These are phyloP conservation scores for Porcisia deanei DNA, from an alignment of 208 protist genomes.

Conservation along the genomic window DNA sequence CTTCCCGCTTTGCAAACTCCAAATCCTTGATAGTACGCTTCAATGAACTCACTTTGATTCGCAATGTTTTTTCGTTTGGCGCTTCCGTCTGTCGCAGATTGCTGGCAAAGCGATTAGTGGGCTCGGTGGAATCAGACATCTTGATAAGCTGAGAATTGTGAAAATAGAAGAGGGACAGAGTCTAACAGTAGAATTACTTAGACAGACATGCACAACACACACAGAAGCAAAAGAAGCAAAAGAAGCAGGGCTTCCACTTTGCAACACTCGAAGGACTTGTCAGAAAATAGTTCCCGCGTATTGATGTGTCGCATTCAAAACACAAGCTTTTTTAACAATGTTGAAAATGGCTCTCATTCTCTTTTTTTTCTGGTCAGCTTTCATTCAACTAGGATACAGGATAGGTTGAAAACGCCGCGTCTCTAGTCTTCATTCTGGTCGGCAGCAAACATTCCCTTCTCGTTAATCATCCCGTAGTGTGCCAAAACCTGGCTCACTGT, in stretches of 20 bases:
- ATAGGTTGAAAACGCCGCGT: neutral
- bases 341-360: slow-evolving; percentile 1
- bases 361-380: slow-evolving; percentile 4
- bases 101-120: slow-evolving; percentile 42
- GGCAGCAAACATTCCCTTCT: slow-evolving; percentile 88
- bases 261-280: neutral
- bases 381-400: neutral
- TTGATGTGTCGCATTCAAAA: neutral
- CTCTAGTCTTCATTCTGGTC: slow-evolving; percentile 75
- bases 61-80: slow-evolving; percentile 49
- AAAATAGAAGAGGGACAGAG: neutral
- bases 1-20: slow-evolving; percentile 66
- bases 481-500: slow-evolving; percentile 67
- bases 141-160: slow-evolving; percentile 1
- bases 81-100: slow-evolving; percentile 47
- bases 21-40: slow-evolving; percentile 75
- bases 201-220: neutral
- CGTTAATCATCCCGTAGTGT: slow-evolving; percentile 87
- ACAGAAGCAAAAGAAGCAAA: slow-evolving; percentile 28
- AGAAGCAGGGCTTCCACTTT: neutral
- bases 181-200: neutral
- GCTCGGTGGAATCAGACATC: slow-evolving; percentile 41
- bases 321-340: neutral
- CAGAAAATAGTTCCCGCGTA: neutral
- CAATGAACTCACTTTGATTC: slow-evolving; percentile 63